Evolutionary conservation across 179 eudicot genomes (phyloP), one percentile per base, ranked within the genome.

Genomic region (Nepenthes alata): DNA sequence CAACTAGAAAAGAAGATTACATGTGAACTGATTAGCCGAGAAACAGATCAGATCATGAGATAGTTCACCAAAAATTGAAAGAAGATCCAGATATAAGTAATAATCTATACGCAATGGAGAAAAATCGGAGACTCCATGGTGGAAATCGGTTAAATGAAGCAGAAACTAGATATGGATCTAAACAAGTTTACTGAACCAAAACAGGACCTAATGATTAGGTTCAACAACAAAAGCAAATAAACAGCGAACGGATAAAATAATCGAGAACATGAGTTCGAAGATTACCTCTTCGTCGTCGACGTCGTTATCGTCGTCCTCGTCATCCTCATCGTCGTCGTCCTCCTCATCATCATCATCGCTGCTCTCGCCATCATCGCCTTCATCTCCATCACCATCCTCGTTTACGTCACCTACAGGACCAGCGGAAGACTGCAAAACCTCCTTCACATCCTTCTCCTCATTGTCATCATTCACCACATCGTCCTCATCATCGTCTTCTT

Each of bases 271-370:
- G 11, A 4, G 45, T 44, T 44, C 2, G 12, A 6, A 6, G 51
- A 47, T 38, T 64, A 71, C 71, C 80, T 77, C 75, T 60, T 63
- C 76, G 38, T 64, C 76, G n/a, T 49, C 76, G 0, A 68, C 80
- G 2, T 50, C 80, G 6, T 76, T 70, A 0, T 73, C 80, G 0
- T 68, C 77, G 0, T 57, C 72, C 2, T 70, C 86, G 2, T 72
- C 80, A 1, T 65, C 81, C 1, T 78, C 87, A 0, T 80, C 87
- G 3, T 76, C 90, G 1, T 80, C 83, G 1, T 75, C 85, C 0
- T 77, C 86, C 0, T 76, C 87, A 0, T 66, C 78, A 1, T 63
- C 77, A 2, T 76, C 95, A 0, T 70, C 87, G 0, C 65, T 84
- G 0, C 63, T 87, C 0, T 75, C 89, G 0, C 74, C 83, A 1